These are phyloP conservation scores for Hibiscus mutabilis DNA, from an alignment of 345 rosid genomes.

Conservation along the genomic window DNA sequence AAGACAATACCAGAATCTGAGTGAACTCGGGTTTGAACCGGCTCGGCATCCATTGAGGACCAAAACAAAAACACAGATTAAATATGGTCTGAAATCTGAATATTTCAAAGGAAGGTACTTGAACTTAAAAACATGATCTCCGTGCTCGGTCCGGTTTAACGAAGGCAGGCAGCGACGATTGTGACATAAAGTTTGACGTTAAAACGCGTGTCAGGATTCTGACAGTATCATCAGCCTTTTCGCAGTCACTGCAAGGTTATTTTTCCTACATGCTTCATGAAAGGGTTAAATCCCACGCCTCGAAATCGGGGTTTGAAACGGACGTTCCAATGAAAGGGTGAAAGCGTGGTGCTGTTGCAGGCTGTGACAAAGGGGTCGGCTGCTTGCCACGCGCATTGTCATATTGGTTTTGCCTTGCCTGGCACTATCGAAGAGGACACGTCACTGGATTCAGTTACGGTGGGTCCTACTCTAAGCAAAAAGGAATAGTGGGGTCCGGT, in stretches of 20 bases:
- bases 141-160: not conserved
- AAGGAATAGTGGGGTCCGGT: not conserved
- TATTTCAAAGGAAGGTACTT: not conserved
- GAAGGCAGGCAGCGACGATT: not conserved
- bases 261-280: not conserved
- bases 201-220: conserved; percentile 28
- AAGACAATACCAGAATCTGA: conserved; percentile 2
- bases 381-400: not conserved
- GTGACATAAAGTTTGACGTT: conserved; percentile 15
- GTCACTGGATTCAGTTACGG: conserved; percentile 3
- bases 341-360: not conserved
- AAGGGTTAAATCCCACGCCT: not conserved
- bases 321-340: conserved; percentile 5
- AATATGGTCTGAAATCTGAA: not conserved
- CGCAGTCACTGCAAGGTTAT: conserved; percentile 8
- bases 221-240: conserved; percentile 23
- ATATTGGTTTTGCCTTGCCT: conserved; percentile 5
- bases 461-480: not conserved
- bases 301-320: not conserved
- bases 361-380: not conserved
- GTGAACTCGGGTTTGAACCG: not conserved
- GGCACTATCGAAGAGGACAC: not conserved
- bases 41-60: conserved; percentile 14
- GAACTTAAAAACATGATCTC: not conserved
- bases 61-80: not conserved